Percentiles rank a stretch among this genome's conserved stretches.
Conservation (phyloP, 2,329 filamentous ascomycete species). For the Fusarium sp. region DNA sequence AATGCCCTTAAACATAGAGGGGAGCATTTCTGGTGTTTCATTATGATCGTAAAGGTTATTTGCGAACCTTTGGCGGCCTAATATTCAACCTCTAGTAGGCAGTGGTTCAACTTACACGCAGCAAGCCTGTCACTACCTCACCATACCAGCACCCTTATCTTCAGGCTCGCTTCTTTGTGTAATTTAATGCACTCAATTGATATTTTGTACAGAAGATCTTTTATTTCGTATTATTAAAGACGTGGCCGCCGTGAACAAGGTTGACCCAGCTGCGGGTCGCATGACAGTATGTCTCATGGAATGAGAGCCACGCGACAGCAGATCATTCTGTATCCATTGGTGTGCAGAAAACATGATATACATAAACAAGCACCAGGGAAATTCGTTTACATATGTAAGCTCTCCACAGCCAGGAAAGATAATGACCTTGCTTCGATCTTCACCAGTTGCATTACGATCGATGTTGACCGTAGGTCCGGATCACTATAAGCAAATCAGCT, state of each 20-base stretch:
- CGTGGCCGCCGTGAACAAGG: background rate
- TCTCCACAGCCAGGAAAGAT: background rate
- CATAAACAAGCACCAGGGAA: accelerated
- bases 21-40: too few relatives aligned
- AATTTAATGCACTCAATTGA: accelerated
- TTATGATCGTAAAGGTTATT: too few relatives aligned
- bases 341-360: accelerated
- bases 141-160: background rate
- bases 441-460: background rate
- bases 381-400: background rate
- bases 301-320: background rate
- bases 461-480: background rate
- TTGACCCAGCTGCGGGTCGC: background rate
- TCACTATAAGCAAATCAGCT: background rate
- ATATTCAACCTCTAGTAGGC: too few relatives aligned
- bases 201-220: accelerated
- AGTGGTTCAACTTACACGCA: background rate
- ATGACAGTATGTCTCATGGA: background rate
- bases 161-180: accelerated
- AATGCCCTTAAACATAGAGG: background rate
- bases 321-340: background rate
- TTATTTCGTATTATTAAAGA: background rate
- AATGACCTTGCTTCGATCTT: background rate
- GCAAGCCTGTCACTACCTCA: background rate
- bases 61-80: too few relatives aligned